Percentiles rank a stretch among this genome's conserved stretches.
Evolutionary conservation across 257 asterid species (phyloP).

Genomic region (Plantago elongata): DNA sequence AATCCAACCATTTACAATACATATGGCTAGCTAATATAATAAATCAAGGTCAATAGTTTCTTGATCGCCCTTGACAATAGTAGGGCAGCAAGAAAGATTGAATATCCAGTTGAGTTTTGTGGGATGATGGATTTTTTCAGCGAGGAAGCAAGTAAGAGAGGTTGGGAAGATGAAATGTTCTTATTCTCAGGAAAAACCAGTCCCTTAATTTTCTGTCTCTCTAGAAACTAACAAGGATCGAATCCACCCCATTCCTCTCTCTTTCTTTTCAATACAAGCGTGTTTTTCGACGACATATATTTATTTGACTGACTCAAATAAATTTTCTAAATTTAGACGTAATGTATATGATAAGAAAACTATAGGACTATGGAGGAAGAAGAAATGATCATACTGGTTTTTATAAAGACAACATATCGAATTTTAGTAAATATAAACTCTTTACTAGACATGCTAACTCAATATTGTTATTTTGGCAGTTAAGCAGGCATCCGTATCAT

Average conservation of each 20-base stretch:
- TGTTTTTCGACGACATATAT: slow-evolving; percentile 20
- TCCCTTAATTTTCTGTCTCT: slow-evolving; percentile 31
- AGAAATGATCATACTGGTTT: no score
- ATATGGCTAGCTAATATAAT: slow-evolving; percentile 12
- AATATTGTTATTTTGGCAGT: no score
- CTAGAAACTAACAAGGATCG: slow-evolving; percentile 40
- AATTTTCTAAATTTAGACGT: neutral
- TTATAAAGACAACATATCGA: no score
- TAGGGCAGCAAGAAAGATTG: neutral
- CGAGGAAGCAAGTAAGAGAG: slow-evolving; percentile 8
- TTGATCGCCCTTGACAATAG: neutral
- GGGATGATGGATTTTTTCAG: slow-evolving; percentile 18
- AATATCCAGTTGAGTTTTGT: slow-evolving; percentile 6
- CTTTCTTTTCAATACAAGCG: slow-evolving; percentile 10
- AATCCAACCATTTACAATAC: slow-evolving; percentile 25
- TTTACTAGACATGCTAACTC: no score
- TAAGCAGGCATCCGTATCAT: no score
- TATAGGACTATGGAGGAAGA: no score
- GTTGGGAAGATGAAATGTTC: slow-evolving; percentile 2
- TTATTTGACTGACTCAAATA: slow-evolving; percentile 9
- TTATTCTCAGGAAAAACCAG: slow-evolving; percentile 40
- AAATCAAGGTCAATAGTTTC: neutral
- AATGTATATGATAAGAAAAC: no score
- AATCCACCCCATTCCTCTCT: neutral
- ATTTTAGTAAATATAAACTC: no score